Percentiles rank a stretch among this genome's conserved stretches.
Evolutionary conservation across 2,329 filamentous ascomycete species (phyloP).

Genomic region (Verticillium tricorpus): DNA sequence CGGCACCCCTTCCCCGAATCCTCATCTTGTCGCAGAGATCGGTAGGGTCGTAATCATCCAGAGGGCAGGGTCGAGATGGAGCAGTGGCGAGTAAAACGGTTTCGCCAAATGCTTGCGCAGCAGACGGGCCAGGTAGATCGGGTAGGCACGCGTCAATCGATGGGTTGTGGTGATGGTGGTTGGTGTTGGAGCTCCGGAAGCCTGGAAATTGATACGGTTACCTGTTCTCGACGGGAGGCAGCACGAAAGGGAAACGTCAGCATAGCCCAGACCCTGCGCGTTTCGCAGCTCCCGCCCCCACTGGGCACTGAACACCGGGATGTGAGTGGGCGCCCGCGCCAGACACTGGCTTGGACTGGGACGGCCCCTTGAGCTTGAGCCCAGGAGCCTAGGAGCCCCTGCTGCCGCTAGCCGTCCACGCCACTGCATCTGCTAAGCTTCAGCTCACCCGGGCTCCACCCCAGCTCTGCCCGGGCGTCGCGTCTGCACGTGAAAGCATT

Average conservation of each 20-base stretch:
- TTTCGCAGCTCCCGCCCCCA: conserved; percentile 58
- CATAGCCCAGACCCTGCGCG: conserved; percentile 86
- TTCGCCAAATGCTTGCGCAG: neutral
- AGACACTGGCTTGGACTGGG: neutral
- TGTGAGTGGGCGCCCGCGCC: neutral
- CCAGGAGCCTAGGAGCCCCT: neutral
- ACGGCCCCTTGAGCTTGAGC: neutral
- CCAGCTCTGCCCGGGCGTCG: neutral
- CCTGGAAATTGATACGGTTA: conserved; percentile 6
- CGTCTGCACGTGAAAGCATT: neutral
- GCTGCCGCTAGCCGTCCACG: neutral
- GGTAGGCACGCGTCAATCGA: conserved; percentile 5
- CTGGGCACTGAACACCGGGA: neutral
- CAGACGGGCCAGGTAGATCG: conserved; percentile 10
- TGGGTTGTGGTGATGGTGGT: conserved; percentile 1
- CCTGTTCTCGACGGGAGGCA: neutral
- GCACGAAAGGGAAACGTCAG: conserved; percentile 51
- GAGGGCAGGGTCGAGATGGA: conserved; percentile 6
- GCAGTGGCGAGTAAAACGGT: neutral
- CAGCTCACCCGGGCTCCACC: neutral
- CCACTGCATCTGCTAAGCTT: neutral
- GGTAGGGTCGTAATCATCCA: conserved; percentile 37
- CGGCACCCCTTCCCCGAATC: conserved; percentile 42
- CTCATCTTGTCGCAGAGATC: conserved; percentile 46
- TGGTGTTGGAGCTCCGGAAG: conserved; percentile 8